These are phyloP conservation scores for Jatropha curcas DNA, from an alignment of 345 rosid genomes.

Conservation along the genomic window DNA sequence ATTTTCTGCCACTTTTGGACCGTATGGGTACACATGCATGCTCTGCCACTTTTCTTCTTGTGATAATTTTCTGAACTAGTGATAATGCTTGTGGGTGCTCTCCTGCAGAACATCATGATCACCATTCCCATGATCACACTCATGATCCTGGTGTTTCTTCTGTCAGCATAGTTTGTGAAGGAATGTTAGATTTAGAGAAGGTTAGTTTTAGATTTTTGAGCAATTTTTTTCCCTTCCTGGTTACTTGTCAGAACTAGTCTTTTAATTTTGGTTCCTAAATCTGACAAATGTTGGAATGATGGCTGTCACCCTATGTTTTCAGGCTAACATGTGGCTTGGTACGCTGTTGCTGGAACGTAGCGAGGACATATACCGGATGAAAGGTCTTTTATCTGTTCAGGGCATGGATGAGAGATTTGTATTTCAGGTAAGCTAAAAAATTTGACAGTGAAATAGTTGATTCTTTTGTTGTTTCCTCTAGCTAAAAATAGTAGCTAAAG, in stretches of 20 bases:
- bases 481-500: background rate
- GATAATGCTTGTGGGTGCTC: constrained; percentile 3
- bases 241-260: background rate
- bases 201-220: constrained; percentile 35
- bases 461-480: no score
- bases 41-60: background rate
- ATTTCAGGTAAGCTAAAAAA: constrained; percentile 60
- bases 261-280: background rate
- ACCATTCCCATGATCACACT: constrained; percentile 81
- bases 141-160: constrained; percentile 98
- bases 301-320: constrained; percentile 18
- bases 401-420: constrained; percentile 89
- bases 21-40: no score
- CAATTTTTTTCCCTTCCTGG: background rate
- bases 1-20: background rate
- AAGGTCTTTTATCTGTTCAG: constrained; percentile 82
- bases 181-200: constrained; percentile 94
- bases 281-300: constrained; percentile 8
- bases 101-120: constrained; percentile 66
- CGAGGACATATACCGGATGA: constrained; percentile 94
- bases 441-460: background rate
- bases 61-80: background rate
- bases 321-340: constrained; percentile 96
- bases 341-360: constrained; percentile 81
- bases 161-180: constrained; percentile 91